phyloP scores from a whole-genome alignment of 768 basidiomycete species.

The Agrocybe praecox region DNA sequence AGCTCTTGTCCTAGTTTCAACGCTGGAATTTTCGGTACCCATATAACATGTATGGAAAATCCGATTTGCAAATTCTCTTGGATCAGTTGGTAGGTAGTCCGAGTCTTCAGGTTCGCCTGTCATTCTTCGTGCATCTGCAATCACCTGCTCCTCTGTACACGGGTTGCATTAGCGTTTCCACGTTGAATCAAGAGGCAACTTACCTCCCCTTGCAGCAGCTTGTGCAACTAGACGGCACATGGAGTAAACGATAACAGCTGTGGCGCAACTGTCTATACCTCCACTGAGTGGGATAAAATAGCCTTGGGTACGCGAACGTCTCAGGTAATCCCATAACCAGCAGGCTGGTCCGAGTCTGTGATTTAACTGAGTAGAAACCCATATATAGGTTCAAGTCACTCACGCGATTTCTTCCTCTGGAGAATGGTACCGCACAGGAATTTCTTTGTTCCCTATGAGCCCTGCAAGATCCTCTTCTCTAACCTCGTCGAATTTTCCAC shows the following conservation, averaged over 20 bases:
- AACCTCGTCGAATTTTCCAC: conserved; percentile 70
- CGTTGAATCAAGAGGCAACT: conserved; percentile 17
- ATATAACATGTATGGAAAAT: conserved; percentile 99
- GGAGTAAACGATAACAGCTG: conserved; percentile 92
- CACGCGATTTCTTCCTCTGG: conserved; percentile 99
- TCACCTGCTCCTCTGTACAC: conserved; percentile 74
- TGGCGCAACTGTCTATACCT: conserved; percentile 97
- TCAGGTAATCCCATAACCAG: conserved; percentile 99
- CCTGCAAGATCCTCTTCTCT: conserved; percentile 51
- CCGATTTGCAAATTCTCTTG: conserved; percentile 80
- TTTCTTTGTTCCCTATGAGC: conserved; percentile 35
- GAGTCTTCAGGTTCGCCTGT: conserved; percentile 83
- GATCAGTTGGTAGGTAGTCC: conserved; percentile 81
- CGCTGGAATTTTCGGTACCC: conserved; percentile 96
- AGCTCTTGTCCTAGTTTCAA: conserved; percentile 83
- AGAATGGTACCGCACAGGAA: conserved; percentile 71
- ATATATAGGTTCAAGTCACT: conserved; percentile 30
- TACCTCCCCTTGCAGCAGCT: conserved; percentile 75
- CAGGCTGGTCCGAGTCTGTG: conserved; percentile 92
- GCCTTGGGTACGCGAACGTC: conserved; percentile 90
- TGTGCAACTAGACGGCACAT: conserved; percentile 93
- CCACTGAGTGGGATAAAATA: conserved; percentile 96
- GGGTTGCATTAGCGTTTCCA: background rate
- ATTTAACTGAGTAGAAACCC: background rate
- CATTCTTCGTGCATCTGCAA: conserved; percentile 88